Percentiles rank a stretch among this genome's conserved stretches.
Conservation (phyloP, 768 basidiomycete species). For the Leccinellum rugosiceps region DNA sequence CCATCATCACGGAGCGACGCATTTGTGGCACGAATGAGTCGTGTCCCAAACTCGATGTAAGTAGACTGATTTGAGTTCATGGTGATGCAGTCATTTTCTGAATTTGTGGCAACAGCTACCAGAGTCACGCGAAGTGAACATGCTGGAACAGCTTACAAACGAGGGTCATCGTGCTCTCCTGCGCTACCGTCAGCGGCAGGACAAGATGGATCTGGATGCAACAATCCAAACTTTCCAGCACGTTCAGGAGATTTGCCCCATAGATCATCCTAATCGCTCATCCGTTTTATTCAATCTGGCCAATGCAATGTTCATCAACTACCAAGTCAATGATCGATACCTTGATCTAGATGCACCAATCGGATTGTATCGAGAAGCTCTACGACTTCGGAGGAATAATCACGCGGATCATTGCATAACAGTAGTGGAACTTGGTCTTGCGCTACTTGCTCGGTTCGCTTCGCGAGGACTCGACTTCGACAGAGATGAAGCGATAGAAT, state of each 20-base stretch:
- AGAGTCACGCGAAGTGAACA: neutral
- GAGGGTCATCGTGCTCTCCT: neutral
- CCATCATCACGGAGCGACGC: neutral
- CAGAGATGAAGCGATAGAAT: neutral
- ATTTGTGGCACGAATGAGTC: neutral
- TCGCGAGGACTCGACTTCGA: neutral
- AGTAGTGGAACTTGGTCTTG: neutral
- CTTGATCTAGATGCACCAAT: neutral
- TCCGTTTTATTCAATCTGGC: neutral
- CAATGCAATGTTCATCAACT: neutral
- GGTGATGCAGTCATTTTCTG: neutral
- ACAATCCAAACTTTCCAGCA: neutral
- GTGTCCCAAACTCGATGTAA: neutral
- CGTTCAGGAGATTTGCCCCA: neutral
- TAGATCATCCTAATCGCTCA: neutral
- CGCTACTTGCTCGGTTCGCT: neutral
- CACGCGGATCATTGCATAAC: neutral
- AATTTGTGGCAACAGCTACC: neutral
- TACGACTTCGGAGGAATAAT: neutral
- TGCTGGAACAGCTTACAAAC: neutral
- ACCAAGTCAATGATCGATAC: neutral
- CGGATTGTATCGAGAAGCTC: neutral
- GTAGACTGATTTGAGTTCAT: neutral
- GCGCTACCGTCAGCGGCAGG: neutral
- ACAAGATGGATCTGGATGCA: neutral